phyloP scores from a whole-genome alignment of 2,329 filamentous ascomycete genomes.

The Trichoderma koningii region DNA sequence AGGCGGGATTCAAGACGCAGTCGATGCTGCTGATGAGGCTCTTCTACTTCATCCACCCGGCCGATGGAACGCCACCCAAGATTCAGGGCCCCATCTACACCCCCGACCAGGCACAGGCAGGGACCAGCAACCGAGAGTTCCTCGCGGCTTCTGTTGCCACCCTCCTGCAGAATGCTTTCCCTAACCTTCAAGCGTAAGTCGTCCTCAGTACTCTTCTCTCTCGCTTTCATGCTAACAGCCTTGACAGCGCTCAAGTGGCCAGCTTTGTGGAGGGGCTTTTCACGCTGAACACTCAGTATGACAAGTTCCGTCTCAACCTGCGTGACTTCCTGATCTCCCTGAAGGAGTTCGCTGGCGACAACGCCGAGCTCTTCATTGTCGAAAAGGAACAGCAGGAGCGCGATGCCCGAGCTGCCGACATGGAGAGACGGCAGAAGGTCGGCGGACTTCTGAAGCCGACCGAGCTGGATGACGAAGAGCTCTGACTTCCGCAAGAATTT shows the following conservation, averaged over 20 bases:
- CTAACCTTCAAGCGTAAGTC: conserved; percentile 84
- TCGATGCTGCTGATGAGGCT: conserved; percentile 90
- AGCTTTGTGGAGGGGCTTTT: conserved; percentile 90
- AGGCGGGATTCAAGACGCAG: conserved; percentile 98
- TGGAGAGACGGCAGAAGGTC: conserved; percentile 90
- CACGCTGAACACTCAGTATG: conserved; percentile 81
- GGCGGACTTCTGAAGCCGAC: conserved; percentile 94
- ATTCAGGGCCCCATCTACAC: conserved; percentile 90
- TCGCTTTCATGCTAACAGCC: conserved; percentile 40
- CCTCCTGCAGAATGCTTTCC: conserved; percentile 85
- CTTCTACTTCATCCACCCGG: conserved; percentile 89
- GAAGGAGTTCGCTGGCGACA: conserved; percentile 95
- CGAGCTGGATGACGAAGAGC: conserved; percentile 88
- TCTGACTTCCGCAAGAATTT: conserved; percentile 78
- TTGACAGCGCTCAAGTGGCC: conserved; percentile 74
- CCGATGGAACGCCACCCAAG: conserved; percentile 71
- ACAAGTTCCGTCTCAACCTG: conserved; percentile 92
- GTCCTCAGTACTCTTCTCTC: background rate
- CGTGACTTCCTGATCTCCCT: conserved; percentile 97
- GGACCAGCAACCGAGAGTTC: conserved; percentile 89
- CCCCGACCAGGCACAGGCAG: conserved; percentile 76
- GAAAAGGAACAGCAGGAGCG: conserved; percentile 91
- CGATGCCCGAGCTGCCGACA: conserved; percentile 83
- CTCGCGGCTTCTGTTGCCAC: conserved; percentile 83
- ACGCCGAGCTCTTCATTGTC: conserved; percentile 88